Conservation (phyloP, 768 basidiomycete genomes). For the Trametes villosa region DNA sequence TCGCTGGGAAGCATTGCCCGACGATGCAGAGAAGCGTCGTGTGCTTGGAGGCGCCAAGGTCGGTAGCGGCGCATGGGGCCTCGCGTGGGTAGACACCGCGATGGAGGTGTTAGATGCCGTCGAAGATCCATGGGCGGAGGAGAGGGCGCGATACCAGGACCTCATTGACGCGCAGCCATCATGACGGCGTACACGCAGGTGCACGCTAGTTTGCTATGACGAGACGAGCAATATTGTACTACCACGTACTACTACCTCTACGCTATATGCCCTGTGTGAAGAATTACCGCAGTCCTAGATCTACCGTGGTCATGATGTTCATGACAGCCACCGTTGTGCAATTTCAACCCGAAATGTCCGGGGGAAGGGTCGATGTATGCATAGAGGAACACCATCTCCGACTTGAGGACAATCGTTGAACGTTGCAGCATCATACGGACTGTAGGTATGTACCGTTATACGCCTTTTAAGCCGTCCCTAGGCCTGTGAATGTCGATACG, state of each 20-base stretch:
- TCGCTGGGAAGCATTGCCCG: slow-evolving; percentile 62
- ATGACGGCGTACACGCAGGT: background rate
- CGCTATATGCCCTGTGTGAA: background rate
- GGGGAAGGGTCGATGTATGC: no score
- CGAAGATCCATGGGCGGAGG: slow-evolving; percentile 12
- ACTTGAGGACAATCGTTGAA: no score
- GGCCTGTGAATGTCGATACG: no score
- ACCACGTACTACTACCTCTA: background rate
- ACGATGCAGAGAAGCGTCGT: slow-evolving; percentile 44
- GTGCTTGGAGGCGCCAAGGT: slow-evolving; percentile 74
- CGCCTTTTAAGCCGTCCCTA: no score
- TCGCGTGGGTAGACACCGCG: slow-evolving; percentile 74
- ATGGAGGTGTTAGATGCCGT: slow-evolving; percentile 27
- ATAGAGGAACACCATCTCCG: no score
- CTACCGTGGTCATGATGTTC: no score
- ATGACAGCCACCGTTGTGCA: no score
- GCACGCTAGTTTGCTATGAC: no score
- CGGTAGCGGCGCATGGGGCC: slow-evolving; percentile 79
- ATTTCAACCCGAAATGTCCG: no score
- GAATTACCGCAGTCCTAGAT: background rate
- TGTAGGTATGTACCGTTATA: no score
- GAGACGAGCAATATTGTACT: background rate
- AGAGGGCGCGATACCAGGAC: slow-evolving; percentile 13
- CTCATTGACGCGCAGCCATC: slow-evolving; percentile 2
- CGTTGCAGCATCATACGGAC: no score